Evolutionary conservation across 2,329 filamentous ascomycete genomes (phyloP), one percentile per base, ranked within the genome.

Genomic region (Amauroascus verrucosus): DNA sequence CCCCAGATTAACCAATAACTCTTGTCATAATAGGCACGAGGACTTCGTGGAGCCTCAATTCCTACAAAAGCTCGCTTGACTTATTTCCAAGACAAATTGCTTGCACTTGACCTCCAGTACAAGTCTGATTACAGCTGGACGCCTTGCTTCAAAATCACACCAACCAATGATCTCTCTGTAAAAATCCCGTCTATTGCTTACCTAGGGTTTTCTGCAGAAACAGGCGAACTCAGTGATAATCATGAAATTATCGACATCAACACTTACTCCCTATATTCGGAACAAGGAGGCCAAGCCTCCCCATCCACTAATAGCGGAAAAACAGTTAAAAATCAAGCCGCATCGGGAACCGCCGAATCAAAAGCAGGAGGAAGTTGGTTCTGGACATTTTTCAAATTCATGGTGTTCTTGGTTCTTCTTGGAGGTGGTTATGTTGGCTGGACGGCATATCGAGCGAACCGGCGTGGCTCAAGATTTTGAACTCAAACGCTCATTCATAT

Each of bases 161-260:
- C 77, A 54, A 80, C 80, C 18, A 77, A 77, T 57, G 72, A 82
- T 56, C 80, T 80, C 32, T 85, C 86, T 30, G 77, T 83, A 63
- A 83, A 86, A 63, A 85, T 98, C 60, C 93, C 93, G n/a, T 74
- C 77, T 8, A 78, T 83, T 51, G 74, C 79, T 26, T 84, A 84
- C 67, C 71, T 84, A 5, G 81, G 81, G 58, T 81, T 84, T 72
- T 78, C 70, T 22, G 73, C 72, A 3, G 91, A 97, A 76, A 97
- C 93, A 14, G 93, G 93, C 65, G 91, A 98, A 75, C 81, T 98
- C 60, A 88, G 84, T 71, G 93, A 98, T 74, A 95, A 95, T 77
- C 91, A 96, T 77, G 93, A 98, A 72, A 94, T 98, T 70, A 82
- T 97, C 67, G 85, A 82, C 48, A 80, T 98, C 63, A 77, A 83